These are phyloP conservation scores for Ogataea naganishii DNA, from an alignment of 805 yeast genomes.

Conservation along the genomic window DNA sequence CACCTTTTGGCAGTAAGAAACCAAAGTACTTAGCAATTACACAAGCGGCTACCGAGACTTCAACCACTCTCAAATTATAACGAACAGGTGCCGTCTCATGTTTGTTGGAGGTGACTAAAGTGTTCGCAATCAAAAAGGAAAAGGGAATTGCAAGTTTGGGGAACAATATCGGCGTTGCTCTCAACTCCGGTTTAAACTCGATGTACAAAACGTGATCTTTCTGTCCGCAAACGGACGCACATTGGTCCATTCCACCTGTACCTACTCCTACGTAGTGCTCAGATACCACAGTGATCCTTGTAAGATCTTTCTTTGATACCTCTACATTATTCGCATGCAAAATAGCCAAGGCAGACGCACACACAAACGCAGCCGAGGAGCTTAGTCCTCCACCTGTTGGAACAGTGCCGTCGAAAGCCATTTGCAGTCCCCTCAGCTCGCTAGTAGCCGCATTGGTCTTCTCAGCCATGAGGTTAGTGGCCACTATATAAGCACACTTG, in stretches of 20 bases:
- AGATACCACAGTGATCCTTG: slow-evolving; percentile 51
- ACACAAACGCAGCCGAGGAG: slow-evolving; percentile 66
- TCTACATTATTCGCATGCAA: slow-evolving; percentile 42
- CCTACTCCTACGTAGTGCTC: slow-evolving; percentile 70
- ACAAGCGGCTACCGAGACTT: slow-evolving; percentile 60
- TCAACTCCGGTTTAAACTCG: slow-evolving; percentile 50
- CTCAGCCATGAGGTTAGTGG: slow-evolving; percentile 34
- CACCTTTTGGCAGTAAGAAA: slow-evolving; percentile 34
- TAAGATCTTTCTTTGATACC: slow-evolving; percentile 39
- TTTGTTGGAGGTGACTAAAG: slow-evolving; percentile 54
- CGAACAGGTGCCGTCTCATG: slow-evolving; percentile 62
- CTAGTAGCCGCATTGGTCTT: slow-evolving; percentile 8
- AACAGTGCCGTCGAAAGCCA: slow-evolving; percentile 53
- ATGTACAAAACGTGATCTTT: slow-evolving; percentile 48
- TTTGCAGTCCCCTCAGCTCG: slow-evolving; percentile 37
- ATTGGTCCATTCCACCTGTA: slow-evolving; percentile 77
- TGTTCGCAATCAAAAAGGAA: slow-evolving; percentile 54
- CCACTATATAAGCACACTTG: slow-evolving; percentile 57
- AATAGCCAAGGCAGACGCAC: slow-evolving; percentile 51
- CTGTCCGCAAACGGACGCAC: slow-evolving; percentile 62
- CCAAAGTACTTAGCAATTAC: slow-evolving; percentile 42
- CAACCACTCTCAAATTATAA: slow-evolving; percentile 66
- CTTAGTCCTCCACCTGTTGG: slow-evolving; percentile 69
- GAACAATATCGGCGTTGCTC: slow-evolving; percentile 44
- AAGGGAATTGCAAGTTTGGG: slow-evolving; percentile 37